Base-by-base conservation (phyloP, 805 yeast genomes). In the Wickerhamiella nectarea region DNA sequence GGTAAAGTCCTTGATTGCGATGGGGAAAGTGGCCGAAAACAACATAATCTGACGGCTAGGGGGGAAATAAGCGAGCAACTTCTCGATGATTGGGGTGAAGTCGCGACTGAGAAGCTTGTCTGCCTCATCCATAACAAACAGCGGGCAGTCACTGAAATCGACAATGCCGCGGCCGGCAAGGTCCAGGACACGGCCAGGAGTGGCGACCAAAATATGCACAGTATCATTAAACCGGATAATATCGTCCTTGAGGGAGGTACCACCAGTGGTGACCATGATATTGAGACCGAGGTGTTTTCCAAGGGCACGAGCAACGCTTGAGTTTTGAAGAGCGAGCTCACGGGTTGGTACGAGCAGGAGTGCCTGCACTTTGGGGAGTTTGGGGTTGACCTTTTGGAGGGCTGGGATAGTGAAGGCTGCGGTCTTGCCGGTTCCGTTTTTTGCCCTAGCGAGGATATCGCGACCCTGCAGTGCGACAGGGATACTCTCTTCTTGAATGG, bases 251-350 rank as follows among this genome's bases (percentile, higher is more conserved):
- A 91, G 70, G 46, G 80, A 75, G 37, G 98, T 91, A 59, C 98
- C 98, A 63, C 98, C 98, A 10, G 97, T 91, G 64, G 97, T 80
- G 46, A 89, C 96, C 97, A 91, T 89, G 58, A 91, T 85, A 60
- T 87, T 80, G 52, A 86, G 70, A 25, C 86, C 89, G 63, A 91
- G 70, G 63, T 91, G 97, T 61, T 86, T 86, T 47, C 96, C 96
- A 50, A 91, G 71, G 10, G 97, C 87, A 64, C 89, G 80, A 44
- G 91, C 95, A 25, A 91, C 98, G 63, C 89, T 96, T 9, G 96
- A 85, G 6, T 97, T 91, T 66, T 91, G 98, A 56, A 91, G 71
- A 3, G 98, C 98, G 58, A 91, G 75, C 64, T 91, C 98, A 73
- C 98, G 82, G 11, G 98, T 91, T 55, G 98, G 98, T 20, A 91